phyloP scores from a whole-genome alignment of 176 grass and related monocot species.

The Chrysopogon serrulatus region DNA sequence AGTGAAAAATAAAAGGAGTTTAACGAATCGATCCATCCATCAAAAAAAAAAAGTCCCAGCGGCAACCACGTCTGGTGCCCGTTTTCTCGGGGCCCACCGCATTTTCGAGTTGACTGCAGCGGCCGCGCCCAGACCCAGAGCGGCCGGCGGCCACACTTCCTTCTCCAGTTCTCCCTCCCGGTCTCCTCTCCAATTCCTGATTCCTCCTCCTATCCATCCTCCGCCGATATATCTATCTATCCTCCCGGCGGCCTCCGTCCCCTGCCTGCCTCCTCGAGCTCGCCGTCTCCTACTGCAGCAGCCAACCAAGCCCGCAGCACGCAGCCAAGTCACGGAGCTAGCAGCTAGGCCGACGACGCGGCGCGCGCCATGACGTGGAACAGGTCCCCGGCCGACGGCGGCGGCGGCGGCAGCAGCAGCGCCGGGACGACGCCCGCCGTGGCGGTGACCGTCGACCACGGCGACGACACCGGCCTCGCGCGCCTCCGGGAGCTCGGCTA shows the following conservation, averaged over 20 bases:
- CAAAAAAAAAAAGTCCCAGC: no score
- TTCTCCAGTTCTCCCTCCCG: not conserved
- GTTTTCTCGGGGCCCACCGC: not conserved
- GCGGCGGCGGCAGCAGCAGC: no score
- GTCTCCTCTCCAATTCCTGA: not conserved
- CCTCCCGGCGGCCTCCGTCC: no score
- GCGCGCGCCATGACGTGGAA: constrained; percentile 26
- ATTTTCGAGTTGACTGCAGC: constrained; percentile 22
- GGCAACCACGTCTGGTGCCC: not conserved
- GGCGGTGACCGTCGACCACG: constrained; percentile 6
- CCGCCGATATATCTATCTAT: not conserved
- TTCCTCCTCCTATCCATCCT: not conserved
- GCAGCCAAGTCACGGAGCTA: no score
- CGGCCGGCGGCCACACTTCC: not conserved
- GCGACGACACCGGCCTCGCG: constrained; percentile 50
- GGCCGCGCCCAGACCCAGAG: not conserved
- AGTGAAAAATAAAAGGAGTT: not conserved
- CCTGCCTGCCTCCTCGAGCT: no score
- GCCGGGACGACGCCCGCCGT: not conserved
- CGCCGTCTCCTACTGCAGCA: no score
- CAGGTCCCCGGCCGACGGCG: not conserved
- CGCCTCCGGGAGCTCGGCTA: constrained; percentile 75
- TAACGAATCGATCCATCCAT: not conserved
- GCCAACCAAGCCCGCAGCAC: no score
- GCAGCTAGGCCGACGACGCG: no score